A percentile compares a stretch with the other conserved stretches of the same genome.
These are phyloP conservation scores for Lupinus albus DNA, from an alignment of 306 rosid species.

Conservation along the genomic window DNA sequence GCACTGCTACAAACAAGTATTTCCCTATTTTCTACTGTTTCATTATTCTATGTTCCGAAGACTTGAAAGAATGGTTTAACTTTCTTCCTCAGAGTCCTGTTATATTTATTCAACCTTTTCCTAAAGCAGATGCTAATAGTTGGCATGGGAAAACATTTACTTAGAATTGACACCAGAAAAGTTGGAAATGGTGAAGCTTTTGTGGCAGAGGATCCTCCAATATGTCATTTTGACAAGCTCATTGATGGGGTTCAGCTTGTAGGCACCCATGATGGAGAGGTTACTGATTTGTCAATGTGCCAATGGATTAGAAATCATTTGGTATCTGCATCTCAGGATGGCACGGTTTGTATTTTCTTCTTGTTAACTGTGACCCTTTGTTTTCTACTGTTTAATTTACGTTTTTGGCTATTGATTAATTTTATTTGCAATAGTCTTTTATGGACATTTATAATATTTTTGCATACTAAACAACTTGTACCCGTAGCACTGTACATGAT, in stretches of 20 bases:
- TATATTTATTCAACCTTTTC: constrained; percentile 40
- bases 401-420: background rate
- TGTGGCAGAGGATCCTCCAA: constrained; percentile 78
- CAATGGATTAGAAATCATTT: constrained; percentile 98
- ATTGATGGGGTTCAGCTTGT: constrained; percentile 93
- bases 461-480: background rate
- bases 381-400: background rate
- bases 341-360: constrained; percentile 66
- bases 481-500: background rate
- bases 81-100: constrained; percentile 28
- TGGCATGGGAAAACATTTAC: constrained; percentile 80
- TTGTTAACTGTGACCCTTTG: constrained; percentile 13
- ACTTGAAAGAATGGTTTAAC: constrained; percentile 27
- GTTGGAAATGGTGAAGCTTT: constrained; percentile 71
- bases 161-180: constrained; percentile 92
- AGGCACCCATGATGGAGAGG: constrained; percentile 92
- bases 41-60: constrained; percentile 18
- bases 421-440: constrained; percentile 11
- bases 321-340: constrained; percentile 96
- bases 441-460: background rate
- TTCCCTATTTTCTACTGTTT: constrained; percentile 22
- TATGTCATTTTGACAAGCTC: constrained; percentile 79
- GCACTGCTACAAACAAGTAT: constrained; percentile 98
- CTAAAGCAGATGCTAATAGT: constrained; percentile 87
- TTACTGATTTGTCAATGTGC: constrained; percentile 96